Evolutionary conservation across 495 filamentous ascomycete species (phyloP), one percentile per base, ranked within the genome.

Genomic region (Talaromyces proteolyticus): DNA sequence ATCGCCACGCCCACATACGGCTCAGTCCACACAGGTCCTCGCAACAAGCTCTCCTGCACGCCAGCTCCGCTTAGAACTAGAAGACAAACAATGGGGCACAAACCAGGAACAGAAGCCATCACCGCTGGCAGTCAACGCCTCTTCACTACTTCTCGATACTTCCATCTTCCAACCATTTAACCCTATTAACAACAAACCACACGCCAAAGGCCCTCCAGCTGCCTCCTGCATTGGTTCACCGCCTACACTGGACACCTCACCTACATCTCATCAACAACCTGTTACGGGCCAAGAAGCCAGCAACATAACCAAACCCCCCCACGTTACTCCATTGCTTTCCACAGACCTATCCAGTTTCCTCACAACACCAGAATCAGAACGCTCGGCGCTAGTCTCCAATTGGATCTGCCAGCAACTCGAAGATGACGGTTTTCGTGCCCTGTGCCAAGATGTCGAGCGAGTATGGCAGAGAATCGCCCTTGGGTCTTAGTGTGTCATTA

Each of bases 401-500:
- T 69, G 69, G 70, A 70, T 79, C 44, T 70, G 66, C 36, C 60
- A 66, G 21, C 63, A 70, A 41, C 50, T 77, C 2, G 56, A 72
- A 24, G 70, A 79, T 41, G 69, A 74, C 23, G 58, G 54, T 3
- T 79, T 79, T 36, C 47, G 66, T 21, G 53, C 62, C 36, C 57
- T 79, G 11, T 69, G 65, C 24, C 57, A 67, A 42, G 73, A 74
- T 62, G 56, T 77, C 0, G 71, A 79, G 48, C 60, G 57, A 1
- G 57, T 65, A 7, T 77, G 73, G 72, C 59, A 51, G 42, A 68
- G 73, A 20, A 65, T 76, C 53, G 66, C 63, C 14, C 56, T 74
- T 52, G 71, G 73, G 3, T 58, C 7, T 49, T 34, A 4, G 4
- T 14, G 4, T 34, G 29, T 2, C 14, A 10, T 34, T 14, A 10